These are phyloP conservation scores for Venturiaceae sp. DNA, from an alignment of 2,329 filamentous ascomycete species.

Conservation along the genomic window DNA sequence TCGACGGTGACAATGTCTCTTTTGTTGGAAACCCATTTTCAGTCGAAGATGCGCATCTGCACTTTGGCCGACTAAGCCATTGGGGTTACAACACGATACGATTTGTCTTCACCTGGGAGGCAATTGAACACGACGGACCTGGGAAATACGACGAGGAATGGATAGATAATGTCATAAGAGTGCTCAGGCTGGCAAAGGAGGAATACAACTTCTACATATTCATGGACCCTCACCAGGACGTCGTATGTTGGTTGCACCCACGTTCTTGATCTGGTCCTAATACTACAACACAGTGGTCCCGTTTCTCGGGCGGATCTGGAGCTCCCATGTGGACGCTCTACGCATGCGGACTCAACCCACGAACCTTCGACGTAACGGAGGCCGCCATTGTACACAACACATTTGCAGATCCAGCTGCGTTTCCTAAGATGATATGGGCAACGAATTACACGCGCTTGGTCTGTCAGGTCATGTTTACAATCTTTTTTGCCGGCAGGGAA, in stretches of 20 bases:
- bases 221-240: conserved; percentile 98
- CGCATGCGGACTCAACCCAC: conserved; percentile 82
- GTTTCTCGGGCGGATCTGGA: conserved; percentile 87
- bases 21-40: conserved; percentile 83
- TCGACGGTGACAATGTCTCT: conserved; percentile 82
- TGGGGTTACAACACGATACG: conserved; percentile 95
- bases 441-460: conserved; percentile 90
- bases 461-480: conserved; percentile 81
- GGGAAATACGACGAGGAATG: conserved; percentile 90
- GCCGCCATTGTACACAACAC: conserved; percentile 94
- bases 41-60: conserved; percentile 69
- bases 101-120: conserved; percentile 98
- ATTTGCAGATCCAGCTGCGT: conserved; percentile 72
- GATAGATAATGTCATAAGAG: conserved; percentile 80
- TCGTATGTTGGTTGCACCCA: conserved; percentile 45
- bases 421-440: conserved; percentile 99
- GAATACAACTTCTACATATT: conserved; percentile 92
- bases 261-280: not conserved
- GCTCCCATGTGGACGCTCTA: conserved; percentile 98
- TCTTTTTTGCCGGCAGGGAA: conserved; percentile 84
- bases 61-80: conserved; percentile 76
- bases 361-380: conserved; percentile 75
- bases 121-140: conserved; percentile 87
- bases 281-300: conserved; percentile 61
- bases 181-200: conserved; percentile 68